Conservation (phyloP, 2,329 filamentous ascomycete species). For the Lachnellula occidentalis region DNA sequence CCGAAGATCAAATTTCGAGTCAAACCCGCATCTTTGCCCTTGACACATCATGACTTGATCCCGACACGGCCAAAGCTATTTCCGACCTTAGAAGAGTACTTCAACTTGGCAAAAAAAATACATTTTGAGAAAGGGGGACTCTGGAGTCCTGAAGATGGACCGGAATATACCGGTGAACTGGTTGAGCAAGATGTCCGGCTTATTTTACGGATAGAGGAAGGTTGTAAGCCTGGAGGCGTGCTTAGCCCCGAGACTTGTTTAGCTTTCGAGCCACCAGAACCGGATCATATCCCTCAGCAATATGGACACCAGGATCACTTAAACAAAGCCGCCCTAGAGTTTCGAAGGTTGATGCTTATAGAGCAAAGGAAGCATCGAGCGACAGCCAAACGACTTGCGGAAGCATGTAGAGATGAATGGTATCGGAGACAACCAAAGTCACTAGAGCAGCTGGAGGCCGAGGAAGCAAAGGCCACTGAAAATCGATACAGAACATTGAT, state of each 20-base stretch:
- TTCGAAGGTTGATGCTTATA: constrained; percentile 70
- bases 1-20: constrained; percentile 47
- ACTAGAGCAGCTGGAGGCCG: constrained; percentile 73
- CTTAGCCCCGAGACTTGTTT: constrained; percentile 67
- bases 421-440: constrained; percentile 67
- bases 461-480: constrained; percentile 64
- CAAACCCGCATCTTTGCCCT: constrained; percentile 45
- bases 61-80: constrained; percentile 47
- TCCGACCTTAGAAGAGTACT: constrained; percentile 52
- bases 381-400: constrained; percentile 73
- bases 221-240: constrained; percentile 68
- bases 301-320: constrained; percentile 89
- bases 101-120: constrained; percentile 44
- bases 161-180: constrained; percentile 53
- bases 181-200: constrained; percentile 62
- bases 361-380: constrained; percentile 74
- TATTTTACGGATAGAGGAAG: constrained; percentile 66
- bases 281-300: constrained; percentile 67
- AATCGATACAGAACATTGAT: constrained; percentile 67
- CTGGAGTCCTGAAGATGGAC: constrained; percentile 50
- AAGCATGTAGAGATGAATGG: constrained; percentile 74
- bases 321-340: constrained; percentile 70
- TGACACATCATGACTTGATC: constrained; percentile 55
- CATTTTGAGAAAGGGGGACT: constrained; percentile 53
- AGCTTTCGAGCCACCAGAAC: constrained; percentile 65